Evolutionary conservation across 1,284 basidiomycete species (phyloP).

Genomic region (Ceratobasidium sp.): DNA sequence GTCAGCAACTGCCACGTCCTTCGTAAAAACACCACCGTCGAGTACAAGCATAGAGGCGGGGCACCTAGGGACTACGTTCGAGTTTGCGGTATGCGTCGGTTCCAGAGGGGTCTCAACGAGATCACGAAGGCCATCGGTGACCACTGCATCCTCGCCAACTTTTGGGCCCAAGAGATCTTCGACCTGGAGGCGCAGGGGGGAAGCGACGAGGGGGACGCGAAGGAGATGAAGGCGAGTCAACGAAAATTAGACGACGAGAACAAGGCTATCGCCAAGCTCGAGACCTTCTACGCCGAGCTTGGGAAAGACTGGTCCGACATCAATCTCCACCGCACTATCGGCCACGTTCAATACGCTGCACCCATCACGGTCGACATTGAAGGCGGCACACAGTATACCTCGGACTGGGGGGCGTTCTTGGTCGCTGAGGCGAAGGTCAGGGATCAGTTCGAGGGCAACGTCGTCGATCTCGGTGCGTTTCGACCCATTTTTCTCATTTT

Average conservation of each 20-base stretch:
- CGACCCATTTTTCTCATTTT: conserved; percentile 16
- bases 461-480: conserved; percentile 45
- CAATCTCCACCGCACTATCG: conserved; percentile 2
- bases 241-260: conserved; percentile 14
- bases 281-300: conserved; percentile 26
- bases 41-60: conserved; percentile 33
- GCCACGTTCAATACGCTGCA: neutral
- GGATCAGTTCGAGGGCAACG: conserved; percentile 38
- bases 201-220: conserved; percentile 1
- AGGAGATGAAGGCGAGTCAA: neutral
- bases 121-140: conserved; percentile 8
- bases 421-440: conserved; percentile 34
- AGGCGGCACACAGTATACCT: conserved; percentile 31
- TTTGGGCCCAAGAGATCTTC: conserved; percentile 8
- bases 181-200: conserved; percentile 7
- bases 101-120: conserved; percentile 22
- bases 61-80: conserved; percentile 20
- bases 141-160: conserved; percentile 14
- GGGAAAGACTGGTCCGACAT: conserved; percentile 23
- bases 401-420: conserved; percentile 41
- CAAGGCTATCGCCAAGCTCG: conserved; percentile 37
- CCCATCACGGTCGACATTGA: conserved; percentile 7
- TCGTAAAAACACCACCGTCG: conserved; percentile 6
- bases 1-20: conserved; percentile 35
- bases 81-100: conserved; percentile 25